Percentiles rank a stretch among this genome's conserved stretches.
These are phyloP conservation scores for Colletotrichum tofieldiae DNA, from an alignment of 2,329 filamentous ascomycete species.

Conservation along the genomic window DNA sequence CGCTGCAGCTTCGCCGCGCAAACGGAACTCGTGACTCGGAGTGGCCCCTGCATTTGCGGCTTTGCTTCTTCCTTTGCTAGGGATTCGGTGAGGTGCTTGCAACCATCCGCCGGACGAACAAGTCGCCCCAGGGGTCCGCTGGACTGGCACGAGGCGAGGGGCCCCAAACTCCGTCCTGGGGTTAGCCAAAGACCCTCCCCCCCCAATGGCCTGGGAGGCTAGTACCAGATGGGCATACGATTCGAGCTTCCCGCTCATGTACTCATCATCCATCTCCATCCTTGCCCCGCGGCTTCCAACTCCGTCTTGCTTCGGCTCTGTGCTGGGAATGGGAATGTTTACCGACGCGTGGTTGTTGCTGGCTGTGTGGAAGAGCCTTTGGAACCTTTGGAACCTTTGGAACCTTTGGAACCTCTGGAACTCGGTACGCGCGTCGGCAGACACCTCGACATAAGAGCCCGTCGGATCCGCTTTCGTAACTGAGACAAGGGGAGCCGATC, in stretches of 20 bases:
- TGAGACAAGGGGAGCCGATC: not conserved
- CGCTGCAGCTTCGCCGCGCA: too few relatives aligned
- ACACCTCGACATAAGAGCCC: not conserved
- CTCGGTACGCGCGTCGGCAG: not conserved
- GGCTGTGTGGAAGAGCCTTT: conserved; percentile 3
- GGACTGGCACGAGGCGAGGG: not conserved
- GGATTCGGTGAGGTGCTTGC: not conserved
- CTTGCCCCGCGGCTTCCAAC: not conserved
- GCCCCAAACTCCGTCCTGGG: conserved; percentile 18
- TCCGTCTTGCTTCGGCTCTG: not conserved
- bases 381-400: not conserved
- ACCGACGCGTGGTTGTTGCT: not conserved
- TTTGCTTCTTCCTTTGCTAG: not conserved
- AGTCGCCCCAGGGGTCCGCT: conserved; percentile 19
- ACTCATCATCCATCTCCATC: conserved; percentile 26
- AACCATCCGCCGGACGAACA: conserved; percentile 26
- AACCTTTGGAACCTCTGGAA: not conserved
- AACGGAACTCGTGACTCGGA: too few relatives aligned
- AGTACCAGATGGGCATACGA: conserved; percentile 28
- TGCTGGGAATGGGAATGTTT: not conserved
- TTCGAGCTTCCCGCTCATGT: conserved; percentile 23
- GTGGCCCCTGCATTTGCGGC: not conserved
- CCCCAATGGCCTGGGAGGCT: not conserved
- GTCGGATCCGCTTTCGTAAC: not conserved
- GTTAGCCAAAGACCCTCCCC: not conserved